Conservation (phyloP, 2,329 filamentous ascomycete genomes). For the Sporothrix inflata region DNA sequence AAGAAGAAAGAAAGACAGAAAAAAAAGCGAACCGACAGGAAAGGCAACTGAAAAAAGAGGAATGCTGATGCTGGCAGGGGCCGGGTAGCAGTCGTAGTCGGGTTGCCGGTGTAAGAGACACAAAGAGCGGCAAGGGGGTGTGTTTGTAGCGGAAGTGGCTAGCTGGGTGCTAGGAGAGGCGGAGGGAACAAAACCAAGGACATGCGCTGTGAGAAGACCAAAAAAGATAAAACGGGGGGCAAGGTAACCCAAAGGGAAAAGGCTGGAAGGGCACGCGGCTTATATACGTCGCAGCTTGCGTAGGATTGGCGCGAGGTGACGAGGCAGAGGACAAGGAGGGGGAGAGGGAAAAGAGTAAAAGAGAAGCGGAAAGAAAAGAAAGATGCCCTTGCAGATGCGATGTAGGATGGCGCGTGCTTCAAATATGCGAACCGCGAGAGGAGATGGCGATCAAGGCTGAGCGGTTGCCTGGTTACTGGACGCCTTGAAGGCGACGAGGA, state of each 20-base stretch:
- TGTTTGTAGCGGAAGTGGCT: conserved; percentile 16
- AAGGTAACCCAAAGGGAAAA: background rate
- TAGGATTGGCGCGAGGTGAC: background rate
- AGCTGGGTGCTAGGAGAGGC: conserved; percentile 1
- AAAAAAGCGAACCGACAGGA: background rate
- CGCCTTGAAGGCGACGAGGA: conserved; percentile 3
- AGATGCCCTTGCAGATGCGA: conserved; percentile 3
- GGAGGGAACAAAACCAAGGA: background rate
- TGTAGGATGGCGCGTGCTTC: conserved; percentile 1
- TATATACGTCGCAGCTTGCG: conserved; percentile 12
- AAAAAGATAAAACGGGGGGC: background rate
- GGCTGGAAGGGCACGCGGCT: conserved; percentile 11
- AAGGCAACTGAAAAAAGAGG: background rate
- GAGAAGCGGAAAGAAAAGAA: background rate
- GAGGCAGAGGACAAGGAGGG: background rate
- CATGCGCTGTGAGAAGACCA: background rate
- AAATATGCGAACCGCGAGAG: conserved; percentile 14
- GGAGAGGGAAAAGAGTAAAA: background rate
- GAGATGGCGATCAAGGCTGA: background rate
- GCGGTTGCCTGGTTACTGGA: conserved; percentile 20
- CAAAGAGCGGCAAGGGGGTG: conserved; percentile 7
- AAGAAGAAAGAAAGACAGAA: background rate
- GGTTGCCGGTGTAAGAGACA: conserved; percentile 6
- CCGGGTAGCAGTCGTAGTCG: background rate
- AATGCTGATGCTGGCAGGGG: background rate